A percentile compares a stretch with the other conserved stretches of the same genome.
These are phyloP conservation scores for Eucalyptus marginata DNA, from an alignment of 345 rosid genomes.

Conservation along the genomic window DNA sequence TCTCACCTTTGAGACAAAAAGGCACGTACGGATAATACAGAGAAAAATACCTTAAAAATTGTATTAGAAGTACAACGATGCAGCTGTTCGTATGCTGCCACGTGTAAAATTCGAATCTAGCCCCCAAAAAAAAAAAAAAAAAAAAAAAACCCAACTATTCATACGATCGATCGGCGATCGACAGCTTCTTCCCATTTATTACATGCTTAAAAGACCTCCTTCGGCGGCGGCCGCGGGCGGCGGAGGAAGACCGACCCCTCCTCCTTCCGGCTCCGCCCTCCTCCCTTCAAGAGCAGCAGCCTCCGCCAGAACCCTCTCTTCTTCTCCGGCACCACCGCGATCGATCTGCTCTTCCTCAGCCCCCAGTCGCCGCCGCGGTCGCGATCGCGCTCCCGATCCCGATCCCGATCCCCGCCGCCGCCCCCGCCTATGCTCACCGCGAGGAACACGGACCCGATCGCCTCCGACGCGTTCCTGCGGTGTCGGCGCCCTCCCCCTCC, in stretches of 20 bases:
- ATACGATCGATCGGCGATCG: not conserved
- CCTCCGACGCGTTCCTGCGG: slow-evolving; percentile 19
- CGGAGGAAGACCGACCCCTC: not conserved
- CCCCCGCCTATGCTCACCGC: not conserved
- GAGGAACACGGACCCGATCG: not conserved
- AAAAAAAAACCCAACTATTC: not conserved
- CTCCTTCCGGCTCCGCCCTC: slow-evolving; percentile 28
- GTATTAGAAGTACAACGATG: not conserved
- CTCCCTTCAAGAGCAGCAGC: slow-evolving; percentile 22
- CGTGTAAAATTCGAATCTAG: not conserved
- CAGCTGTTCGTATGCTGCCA: not conserved
- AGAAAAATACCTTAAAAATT: not conserved
- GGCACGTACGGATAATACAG: not conserved
- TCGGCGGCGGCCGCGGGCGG: not conserved
- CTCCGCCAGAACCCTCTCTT: slow-evolving; percentile 61
- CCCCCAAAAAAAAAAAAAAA: not conserved
- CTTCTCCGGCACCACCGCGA: slow-evolving; percentile 34
- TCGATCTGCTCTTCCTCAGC: slow-evolving; percentile 74
- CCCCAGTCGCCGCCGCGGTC: slow-evolving; percentile 1
- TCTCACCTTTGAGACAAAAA: too few relatives aligned
- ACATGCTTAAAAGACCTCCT: not conserved
- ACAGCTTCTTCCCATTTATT: not conserved
- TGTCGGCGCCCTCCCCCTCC: not conserved
- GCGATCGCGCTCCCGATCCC: not conserved
- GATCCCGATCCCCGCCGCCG: not conserved